phyloP scores from a whole-genome alignment of 257 asterid species.

The Salvia hispanica region DNA sequence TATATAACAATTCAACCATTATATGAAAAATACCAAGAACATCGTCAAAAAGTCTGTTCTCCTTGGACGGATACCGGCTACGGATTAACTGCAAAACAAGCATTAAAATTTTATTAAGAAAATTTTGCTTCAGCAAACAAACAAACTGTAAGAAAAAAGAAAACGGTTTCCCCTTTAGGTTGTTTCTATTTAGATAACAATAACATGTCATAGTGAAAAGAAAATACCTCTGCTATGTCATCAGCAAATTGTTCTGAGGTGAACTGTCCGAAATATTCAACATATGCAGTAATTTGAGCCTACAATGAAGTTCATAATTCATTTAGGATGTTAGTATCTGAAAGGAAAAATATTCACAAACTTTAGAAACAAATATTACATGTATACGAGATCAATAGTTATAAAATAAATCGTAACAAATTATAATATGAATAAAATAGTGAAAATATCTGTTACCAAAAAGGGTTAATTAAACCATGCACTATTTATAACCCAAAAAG shows the following conservation, averaged over 20 bases:
- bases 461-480: conserved; percentile 7
- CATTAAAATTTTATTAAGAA: not conserved
- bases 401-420: conserved; percentile 1
- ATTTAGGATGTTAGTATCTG: conserved; percentile 12
- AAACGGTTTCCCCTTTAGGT: not conserved
- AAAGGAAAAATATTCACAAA: not conserved
- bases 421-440: not conserved
- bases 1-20: conserved; percentile 16
- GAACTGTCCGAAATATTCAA: conserved; percentile 39
- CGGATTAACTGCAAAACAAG: conserved; percentile 75
- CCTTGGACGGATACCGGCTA: conserved; percentile 80
- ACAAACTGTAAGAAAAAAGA: conserved; percentile 14
- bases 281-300: conserved; percentile 93
- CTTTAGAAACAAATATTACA: not conserved
- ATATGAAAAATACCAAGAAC: conserved; percentile 67
- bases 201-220: not conserved
- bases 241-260: too few species aligned
- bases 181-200: not conserved
- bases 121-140: not conserved
- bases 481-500: conserved; percentile 15
- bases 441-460: conserved; percentile 8
- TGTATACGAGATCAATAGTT: conserved; percentile 10
- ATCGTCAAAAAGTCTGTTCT: conserved; percentile 88
- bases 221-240: too few species aligned
- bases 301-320: conserved; percentile 26